Base-by-base conservation (phyloP, 129 eudicot genomes). In the Chrysanthemum seticuspe region DNA sequence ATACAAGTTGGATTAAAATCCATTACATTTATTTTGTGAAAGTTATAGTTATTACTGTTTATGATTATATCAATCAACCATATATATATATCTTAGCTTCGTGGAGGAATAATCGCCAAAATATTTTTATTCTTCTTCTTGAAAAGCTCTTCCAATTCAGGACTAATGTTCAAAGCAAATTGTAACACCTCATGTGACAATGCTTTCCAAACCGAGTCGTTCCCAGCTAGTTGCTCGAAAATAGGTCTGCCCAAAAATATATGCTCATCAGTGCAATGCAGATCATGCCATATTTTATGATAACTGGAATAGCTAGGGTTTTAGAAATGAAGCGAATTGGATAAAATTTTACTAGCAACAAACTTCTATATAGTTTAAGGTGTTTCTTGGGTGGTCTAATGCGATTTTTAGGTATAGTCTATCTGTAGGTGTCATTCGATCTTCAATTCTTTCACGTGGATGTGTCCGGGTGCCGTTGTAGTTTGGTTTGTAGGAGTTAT, bases 131-230 rank as follows among this genome's bases (percentile, higher is more conserved):
- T 55, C 56, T 70, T 71, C 10, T 50, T n/a, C 71, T 65, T 84
- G 70, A 76, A 77, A 57, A 19, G 16, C 29, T 76, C 16, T n/a
- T 61, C 85, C 14, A 80, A 72, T n/a, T 82, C 72, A 9, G 63
- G 55, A 49, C 54, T 21, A 9, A 85, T 62, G 18, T 72, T 73
- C 9, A 85, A 73, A 48, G 89, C 53, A 25, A 74, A 83, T 71
- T 85, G 68, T 25, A 82, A 54, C 55, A 75, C 78, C 29, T 25
- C 47, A 2, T 82, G 75, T 57, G 86, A 72, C 10, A 85, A 45
- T 7, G 84, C 78, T 36, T 76, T 74, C 85, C 84, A 83, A 10
- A 78, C 70, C 19, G 91, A 86, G 3, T 15, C 8, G 5, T 71
- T 74, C 71, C 91, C 87, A 44, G 56, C 71, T n/a, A 86, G 23